Evolutionary conservation across 1,139 yeast genomes (phyloP).

Genomic region (Protomyces lactucae-debilis): DNA sequence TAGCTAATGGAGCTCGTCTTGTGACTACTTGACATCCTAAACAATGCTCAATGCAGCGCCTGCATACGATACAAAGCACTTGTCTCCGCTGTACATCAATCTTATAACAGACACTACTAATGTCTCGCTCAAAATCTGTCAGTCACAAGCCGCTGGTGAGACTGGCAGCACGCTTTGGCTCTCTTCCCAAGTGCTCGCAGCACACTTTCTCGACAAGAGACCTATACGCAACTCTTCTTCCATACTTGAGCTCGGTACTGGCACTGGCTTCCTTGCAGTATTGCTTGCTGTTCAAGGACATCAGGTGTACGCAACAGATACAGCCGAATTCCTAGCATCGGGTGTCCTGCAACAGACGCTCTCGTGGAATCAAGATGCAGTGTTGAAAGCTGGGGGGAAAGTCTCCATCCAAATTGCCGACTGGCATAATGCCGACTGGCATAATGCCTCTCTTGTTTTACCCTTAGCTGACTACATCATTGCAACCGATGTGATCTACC

Average conservation of each 20-base stretch:
- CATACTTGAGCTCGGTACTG: conserved; percentile 12
- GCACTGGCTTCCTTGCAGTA: conserved; percentile 12
- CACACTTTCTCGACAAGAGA: background rate
- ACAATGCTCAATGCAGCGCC: background rate
- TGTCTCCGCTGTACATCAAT: background rate
- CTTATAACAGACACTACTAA: background rate
- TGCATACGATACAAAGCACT: conserved; percentile 13
- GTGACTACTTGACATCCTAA: too few species aligned
- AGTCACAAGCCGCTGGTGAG: conserved; percentile 5
- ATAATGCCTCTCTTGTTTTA: background rate
- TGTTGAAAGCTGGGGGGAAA: background rate
- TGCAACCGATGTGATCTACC: conserved; percentile 10
- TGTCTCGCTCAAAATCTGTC: background rate
- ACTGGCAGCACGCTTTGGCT: conserved; percentile 24
- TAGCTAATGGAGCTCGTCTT: too few species aligned
- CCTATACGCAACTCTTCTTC: background rate
- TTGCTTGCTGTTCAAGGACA: background rate
- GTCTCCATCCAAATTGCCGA: background rate
- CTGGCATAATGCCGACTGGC: background rate
- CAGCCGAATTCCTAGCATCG: background rate
- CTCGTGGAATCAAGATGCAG: background rate
- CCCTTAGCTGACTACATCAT: background rate
- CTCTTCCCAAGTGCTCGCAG: conserved; percentile 7
- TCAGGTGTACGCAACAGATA: conserved; percentile 6
- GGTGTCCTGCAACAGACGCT: background rate